These are phyloP conservation scores for Chrysanthemum seticuspe DNA, from an alignment of 129 eudicot genomes.

Conservation along the genomic window DNA sequence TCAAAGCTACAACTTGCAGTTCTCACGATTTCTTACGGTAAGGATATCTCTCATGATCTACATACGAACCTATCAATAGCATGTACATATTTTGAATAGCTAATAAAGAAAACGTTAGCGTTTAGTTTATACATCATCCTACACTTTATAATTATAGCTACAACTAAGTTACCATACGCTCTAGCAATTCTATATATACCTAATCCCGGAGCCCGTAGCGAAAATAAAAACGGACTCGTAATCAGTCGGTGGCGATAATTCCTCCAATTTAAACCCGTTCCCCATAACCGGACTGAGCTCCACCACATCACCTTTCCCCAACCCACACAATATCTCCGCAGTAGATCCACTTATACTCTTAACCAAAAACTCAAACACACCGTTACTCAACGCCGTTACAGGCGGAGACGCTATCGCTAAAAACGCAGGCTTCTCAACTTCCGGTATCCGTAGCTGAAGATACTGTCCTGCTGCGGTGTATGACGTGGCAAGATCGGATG, in stretches of 20 bases:
- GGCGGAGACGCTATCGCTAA: constrained; percentile 97
- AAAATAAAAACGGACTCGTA: constrained; percentile 67
- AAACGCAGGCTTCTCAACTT: constrained; percentile 57
- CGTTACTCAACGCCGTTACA: constrained; percentile 38
- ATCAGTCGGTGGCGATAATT: constrained; percentile 61
- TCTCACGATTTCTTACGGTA: too few relatives aligned
- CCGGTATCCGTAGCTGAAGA: constrained; percentile 70
- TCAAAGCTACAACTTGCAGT: too few relatives aligned
- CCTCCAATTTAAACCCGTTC: constrained; percentile 57
- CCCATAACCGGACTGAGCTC: constrained; percentile 81
- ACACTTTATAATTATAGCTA: too few relatives aligned
- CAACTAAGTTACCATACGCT: too few relatives aligned
- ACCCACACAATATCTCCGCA: constrained; percentile 78
- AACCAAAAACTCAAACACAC: constrained; percentile 80
- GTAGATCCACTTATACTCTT: constrained; percentile 78
- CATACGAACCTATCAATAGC: not conserved
- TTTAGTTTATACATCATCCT: too few relatives aligned
- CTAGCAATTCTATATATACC: constrained; percentile 34
- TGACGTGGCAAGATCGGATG: constrained; percentile 60
- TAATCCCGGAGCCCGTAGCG: constrained; percentile 94
- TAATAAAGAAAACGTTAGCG: too few relatives aligned
- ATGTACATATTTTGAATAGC: not conserved
- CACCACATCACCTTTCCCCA: constrained; percentile 72
- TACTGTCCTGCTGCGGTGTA: constrained; percentile 79
- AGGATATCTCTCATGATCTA: too few relatives aligned